Percentiles rank a stretch among this genome's conserved stretches.
Evolutionary conservation across 2,329 filamentous ascomycete species (phyloP).

Genomic region (Calonectria pseudoreteaudii): DNA sequence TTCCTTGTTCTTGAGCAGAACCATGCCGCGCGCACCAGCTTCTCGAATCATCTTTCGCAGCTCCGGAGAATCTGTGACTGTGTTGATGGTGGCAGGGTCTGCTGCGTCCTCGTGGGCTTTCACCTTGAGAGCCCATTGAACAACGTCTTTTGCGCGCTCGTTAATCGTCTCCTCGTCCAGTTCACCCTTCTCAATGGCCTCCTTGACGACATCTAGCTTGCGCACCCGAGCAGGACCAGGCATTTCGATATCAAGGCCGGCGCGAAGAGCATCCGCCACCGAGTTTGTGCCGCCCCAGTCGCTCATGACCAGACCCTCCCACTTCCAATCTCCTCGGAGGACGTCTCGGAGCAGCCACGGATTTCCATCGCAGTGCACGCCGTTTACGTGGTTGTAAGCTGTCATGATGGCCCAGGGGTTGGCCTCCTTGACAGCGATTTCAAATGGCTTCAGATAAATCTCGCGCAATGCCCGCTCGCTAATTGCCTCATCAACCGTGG

Average conservation of each 20-base stretch:
- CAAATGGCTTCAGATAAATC: conserved; percentile 59
- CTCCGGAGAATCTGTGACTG: background rate
- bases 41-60: background rate
- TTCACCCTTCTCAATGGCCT: background rate
- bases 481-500: conserved; percentile 46
- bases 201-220: background rate
- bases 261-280: background rate
- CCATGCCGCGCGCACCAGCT: background rate
- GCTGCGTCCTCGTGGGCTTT: background rate
- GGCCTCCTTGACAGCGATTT: conserved; percentile 56
- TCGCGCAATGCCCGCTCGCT: conserved; percentile 47
- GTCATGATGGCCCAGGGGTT: conserved; percentile 60
- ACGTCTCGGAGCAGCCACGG: background rate
- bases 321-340: background rate
- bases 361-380: background rate
- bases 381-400: conserved; percentile 51
- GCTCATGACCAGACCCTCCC: background rate
- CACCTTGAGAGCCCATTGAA: background rate
- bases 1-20: background rate
- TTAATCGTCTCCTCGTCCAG: background rate
- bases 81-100: background rate
- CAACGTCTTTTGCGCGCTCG: background rate
- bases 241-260: background rate
- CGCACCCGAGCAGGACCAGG: background rate
- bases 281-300: conserved; percentile 1